Evolutionary conservation across 2,329 filamentous ascomycete species (phyloP).

Genomic region (Ascochyta rabiei): DNA sequence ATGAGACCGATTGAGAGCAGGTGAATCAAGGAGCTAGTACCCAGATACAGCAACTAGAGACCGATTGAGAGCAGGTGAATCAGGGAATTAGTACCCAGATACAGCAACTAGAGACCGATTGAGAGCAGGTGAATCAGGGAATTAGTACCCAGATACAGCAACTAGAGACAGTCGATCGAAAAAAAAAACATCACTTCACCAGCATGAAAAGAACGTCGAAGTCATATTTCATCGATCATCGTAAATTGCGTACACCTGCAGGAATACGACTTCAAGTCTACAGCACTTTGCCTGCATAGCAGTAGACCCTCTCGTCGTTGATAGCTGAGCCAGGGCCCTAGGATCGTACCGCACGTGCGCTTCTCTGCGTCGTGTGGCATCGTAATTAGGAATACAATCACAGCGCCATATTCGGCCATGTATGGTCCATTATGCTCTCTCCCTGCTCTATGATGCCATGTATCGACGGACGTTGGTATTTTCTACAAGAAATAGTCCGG

Average conservation of each 20-base stretch:
- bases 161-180: no score
- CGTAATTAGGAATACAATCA: background rate
- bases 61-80: no score
- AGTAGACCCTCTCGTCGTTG: background rate
- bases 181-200: no score
- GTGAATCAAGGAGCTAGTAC: no score
- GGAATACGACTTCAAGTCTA: background rate
- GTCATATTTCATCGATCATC: slow-evolving; percentile 4
- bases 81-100: no score
- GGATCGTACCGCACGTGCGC: background rate
- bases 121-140: no score
- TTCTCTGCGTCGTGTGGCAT: background rate
- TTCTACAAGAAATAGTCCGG: slow-evolving; percentile 97
- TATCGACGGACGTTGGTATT: slow-evolving; percentile 15
- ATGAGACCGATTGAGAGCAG: no score
- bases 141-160: no score
- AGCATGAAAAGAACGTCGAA: background rate
- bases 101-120: no score
- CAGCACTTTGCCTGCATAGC: slow-evolving; percentile 1
- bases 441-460: slow-evolving; percentile 24
- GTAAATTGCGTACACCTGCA: slow-evolving; percentile 1
- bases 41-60: no score
- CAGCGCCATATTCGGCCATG: background rate
- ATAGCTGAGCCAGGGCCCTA: background rate
- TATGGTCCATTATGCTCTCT: slow-evolving; percentile 5